Base-by-base conservation (phyloP, 2,329 filamentous ascomycete species). In the Xylaria sp. region DNA sequence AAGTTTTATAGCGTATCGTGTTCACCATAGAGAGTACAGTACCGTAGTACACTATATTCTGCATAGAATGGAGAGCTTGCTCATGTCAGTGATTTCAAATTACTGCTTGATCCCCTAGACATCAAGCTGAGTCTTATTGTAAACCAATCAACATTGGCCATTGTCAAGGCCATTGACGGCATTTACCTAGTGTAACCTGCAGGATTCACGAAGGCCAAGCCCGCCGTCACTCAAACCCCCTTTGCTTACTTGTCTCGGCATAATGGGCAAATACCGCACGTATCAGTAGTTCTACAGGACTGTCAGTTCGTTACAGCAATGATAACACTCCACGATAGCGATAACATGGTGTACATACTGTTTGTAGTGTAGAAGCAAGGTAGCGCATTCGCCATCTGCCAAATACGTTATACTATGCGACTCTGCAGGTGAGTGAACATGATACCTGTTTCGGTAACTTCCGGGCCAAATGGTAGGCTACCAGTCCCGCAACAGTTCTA, bases 371-470 rank as follows among this genome's bases (percentile, higher is more conserved):
- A 35, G 28, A 11, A 35, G 4, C 14, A 33, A 33, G 38, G 37
- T 14, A 2, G 37, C 33, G 31, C 23, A 19, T 19, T 38, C 33
- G 19, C 38, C 33, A 38, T 37, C 17, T 19, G 15, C 23, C 17
- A 38, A 2, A 23, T 35, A 19, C 17, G 17, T 15, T 9, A 31
- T 23, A n/a, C 14, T n/a, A 31, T 19, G 23, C 19, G n/a, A 19
- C 19, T n/a, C 3, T 38, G 19, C 33, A 19, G 49, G 19, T 19
- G 8, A 19, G 31, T 21, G 15, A 23, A 40, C 46, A 17, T 11
- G 37, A 21, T 47, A 35, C 57, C 57, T 54, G 49, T 53, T 60
- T 21, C 23, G 50, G 57, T 42, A 54, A 49, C 45, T 40, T 3
- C 57, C 57, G 57, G 54, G 12, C 31, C 31, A 25, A 14, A 40